Evolutionary conservation across 2,329 filamentous ascomycete genomes (phyloP), one percentile per base, ranked within the genome.

Genomic region (Aspergillus intermedius): DNA sequence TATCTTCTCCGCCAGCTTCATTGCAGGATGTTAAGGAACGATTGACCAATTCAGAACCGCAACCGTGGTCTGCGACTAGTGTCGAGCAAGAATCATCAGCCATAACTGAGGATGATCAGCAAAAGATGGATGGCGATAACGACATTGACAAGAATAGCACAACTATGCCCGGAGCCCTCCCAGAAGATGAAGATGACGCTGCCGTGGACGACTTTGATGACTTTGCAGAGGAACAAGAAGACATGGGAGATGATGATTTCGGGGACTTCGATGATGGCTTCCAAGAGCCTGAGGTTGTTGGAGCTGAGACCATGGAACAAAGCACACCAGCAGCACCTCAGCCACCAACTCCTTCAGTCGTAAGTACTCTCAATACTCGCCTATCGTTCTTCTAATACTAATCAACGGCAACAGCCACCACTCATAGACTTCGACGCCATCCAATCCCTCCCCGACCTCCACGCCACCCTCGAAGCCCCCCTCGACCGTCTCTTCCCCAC

Each of bases 241-340:
- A 70, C 51, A 74, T 71, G 51, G 73, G 68, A 48, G 74, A 76
- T 57, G 75, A 76, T 58, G 76, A 79, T 60, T 80, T 82, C 67
- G 77, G 78, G 53, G 84, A 87, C 60, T 88, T 88, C 69, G 82
- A 83, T 62, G 71, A 76, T 54, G 83, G 77, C 34, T 88, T 88
- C 63, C 79, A 88, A 63, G 69, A 71, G 49, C 69, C 68, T 37
- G 56, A 58, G 42, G 52, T 60, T 50, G 54, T 52, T 54, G 64
- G 63, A 46, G 51, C 51, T 47, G 54, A 55, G 39, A 41, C 55
- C 42, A 48, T 53, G 50, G 55, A 58, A 15, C 53, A 53, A 37
- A 46, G 44, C 30, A 51, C 4, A 40, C 21, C 48, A 34, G 50
- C 58, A 5, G 4, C 37, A 44, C 55, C 59, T 43, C 60, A 60